Conservation (phyloP, 2,329 filamentous ascomycete species). For the Cercospora sojina region DNA sequence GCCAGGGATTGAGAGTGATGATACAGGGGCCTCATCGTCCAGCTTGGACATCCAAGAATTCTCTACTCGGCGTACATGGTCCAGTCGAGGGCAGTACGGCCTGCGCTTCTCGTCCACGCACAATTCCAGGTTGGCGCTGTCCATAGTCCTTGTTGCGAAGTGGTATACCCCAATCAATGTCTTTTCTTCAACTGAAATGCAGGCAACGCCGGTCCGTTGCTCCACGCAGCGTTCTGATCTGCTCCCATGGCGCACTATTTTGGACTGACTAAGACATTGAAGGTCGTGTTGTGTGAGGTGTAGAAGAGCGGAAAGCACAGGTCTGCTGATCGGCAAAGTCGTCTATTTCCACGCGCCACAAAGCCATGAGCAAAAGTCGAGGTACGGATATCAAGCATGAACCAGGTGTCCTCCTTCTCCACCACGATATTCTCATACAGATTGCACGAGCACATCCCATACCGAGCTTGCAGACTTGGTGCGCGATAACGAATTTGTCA, state of each 20-base stretch:
- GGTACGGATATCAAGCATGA: background rate
- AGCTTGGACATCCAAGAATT: constrained; percentile 26
- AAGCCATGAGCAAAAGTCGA: background rate
- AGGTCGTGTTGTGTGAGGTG: background rate
- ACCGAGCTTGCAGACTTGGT: background rate
- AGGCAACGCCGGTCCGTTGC: background rate
- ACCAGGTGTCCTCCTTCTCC: background rate
- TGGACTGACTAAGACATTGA: background rate
- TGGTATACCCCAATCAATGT: background rate
- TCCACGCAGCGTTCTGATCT: background rate
- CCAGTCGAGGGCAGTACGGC: background rate
- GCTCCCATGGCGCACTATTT: background rate
- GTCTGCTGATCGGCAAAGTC: background rate
- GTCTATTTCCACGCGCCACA: background rate
- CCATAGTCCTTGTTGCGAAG: background rate
- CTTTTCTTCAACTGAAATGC: background rate
- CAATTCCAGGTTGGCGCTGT: background rate
- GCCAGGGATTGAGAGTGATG: constrained; percentile 38
- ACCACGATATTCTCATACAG: background rate
- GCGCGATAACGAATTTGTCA: background rate
- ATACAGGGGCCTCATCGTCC: constrained; percentile 29
- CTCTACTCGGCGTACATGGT: background rate
- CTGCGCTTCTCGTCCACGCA: background rate
- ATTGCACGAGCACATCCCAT: background rate
- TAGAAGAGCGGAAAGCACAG: background rate